These are phyloP conservation scores for Penicillium sp. DNA, from an alignment of 2,329 filamentous ascomycete species.

Conservation along the genomic window DNA sequence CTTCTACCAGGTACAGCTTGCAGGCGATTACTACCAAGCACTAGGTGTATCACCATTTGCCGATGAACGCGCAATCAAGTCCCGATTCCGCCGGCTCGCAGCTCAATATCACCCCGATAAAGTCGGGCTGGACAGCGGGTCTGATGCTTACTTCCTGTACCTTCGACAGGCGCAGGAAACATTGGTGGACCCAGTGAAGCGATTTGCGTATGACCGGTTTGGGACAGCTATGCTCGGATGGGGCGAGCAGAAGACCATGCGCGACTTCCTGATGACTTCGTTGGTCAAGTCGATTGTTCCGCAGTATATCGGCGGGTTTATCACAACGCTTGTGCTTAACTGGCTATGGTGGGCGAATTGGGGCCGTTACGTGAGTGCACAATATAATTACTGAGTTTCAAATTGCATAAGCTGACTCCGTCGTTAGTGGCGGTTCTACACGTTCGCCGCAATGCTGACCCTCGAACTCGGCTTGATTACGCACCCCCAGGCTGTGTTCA, in stretches of 20 bases:
- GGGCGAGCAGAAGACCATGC: constrained; percentile 56
- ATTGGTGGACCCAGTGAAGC: constrained; percentile 69
- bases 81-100: constrained; percentile 75
- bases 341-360: constrained; percentile 44
- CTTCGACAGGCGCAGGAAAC: constrained; percentile 82
- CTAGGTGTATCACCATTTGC: constrained; percentile 69
- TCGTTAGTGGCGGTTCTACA: constrained; percentile 52
- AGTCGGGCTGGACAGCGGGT: constrained; percentile 44
- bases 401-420: constrained; percentile 18
- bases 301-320: constrained; percentile 42
- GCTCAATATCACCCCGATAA: constrained; percentile 82
- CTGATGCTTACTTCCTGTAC: constrained; percentile 68
- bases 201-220: constrained; percentile 89
- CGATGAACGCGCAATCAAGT: constrained; percentile 75
- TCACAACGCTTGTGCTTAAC: constrained; percentile 39
- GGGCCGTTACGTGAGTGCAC: constrained; percentile 47
- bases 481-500: constrained; percentile 47
- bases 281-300: constrained; percentile 47
- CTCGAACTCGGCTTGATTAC: constrained; percentile 61
- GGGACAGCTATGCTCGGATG: constrained; percentile 70
- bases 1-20: constrained; percentile 71
- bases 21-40: constrained; percentile 75
- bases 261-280: constrained; percentile 71
- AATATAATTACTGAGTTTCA: background rate
- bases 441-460: constrained; percentile 54